Conservation (phyloP, 345 rosid species). For the Gossypium longicalyx region DNA sequence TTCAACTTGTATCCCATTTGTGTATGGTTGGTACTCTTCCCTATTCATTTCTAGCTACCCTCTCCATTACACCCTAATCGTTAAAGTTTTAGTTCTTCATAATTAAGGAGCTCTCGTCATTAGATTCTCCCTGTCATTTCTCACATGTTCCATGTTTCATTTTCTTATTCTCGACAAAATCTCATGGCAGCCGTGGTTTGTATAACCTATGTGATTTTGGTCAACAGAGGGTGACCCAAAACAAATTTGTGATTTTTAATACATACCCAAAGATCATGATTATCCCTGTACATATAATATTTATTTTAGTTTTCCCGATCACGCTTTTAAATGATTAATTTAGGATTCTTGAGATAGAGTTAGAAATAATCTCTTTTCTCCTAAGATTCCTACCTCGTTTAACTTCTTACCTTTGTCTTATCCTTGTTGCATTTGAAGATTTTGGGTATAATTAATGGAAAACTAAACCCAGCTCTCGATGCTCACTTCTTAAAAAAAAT, state of each 20-base stretch:
- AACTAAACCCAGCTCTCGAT: neutral
- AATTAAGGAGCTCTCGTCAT: too few species aligned
- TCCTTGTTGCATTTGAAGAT: neutral
- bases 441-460: neutral
- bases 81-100: neutral
- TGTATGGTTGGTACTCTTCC: neutral
- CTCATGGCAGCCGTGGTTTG: too few species aligned
- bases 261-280: too few species aligned
- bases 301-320: neutral
- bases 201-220: neutral
- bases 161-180: too few species aligned
- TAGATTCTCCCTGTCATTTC: neutral
- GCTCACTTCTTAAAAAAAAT: neutral
- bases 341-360: neutral
- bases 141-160: conserved; percentile 7
- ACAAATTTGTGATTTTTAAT: neutral
- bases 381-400: neutral
- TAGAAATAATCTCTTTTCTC: too few species aligned
- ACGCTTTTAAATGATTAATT: neutral
- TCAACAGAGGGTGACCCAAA: neutral
- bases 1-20: neutral
- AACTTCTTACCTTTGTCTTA: neutral
- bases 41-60: neutral
- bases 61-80: neutral
- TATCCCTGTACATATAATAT: too few species aligned